Conservation (phyloP, 441 rosid genomes). For the Gossypium gossypioides region DNA sequence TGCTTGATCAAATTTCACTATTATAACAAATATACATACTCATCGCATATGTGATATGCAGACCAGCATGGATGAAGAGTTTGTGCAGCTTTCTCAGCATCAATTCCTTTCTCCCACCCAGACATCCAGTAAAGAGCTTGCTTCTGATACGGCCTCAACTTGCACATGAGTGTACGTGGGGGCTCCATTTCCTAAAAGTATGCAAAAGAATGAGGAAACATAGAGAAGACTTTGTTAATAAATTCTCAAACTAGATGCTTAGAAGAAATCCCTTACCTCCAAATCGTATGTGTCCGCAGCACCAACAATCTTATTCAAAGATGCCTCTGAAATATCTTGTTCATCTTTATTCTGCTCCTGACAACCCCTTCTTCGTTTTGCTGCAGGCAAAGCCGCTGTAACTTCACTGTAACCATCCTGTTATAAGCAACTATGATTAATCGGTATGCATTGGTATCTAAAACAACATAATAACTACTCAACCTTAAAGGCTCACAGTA, state of each 20-base stretch:
- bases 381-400: conserved; percentile 27
- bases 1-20: neutral
- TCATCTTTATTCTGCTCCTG: conserved; percentile 39
- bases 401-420: conserved; percentile 32
- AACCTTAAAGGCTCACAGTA: neutral
- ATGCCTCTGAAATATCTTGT: conserved; percentile 41
- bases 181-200: conserved; percentile 60
- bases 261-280: conserved; percentile 26
- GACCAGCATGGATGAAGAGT: conserved; percentile 67
- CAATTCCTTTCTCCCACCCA: conserved; percentile 48
- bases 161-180: conserved; percentile 40
- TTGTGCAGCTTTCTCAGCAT: conserved; percentile 43
- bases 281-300: conserved; percentile 45
- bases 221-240: neutral
- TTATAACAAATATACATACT: conserved; percentile 22
- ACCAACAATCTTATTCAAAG: conserved; percentile 52
- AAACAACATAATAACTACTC: neutral
- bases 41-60: conserved; percentile 48
- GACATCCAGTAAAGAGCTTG: conserved; percentile 72
- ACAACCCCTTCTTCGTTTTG: conserved; percentile 37
- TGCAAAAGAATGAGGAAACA: neutral
- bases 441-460: neutral
- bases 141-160: conserved; percentile 37
- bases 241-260: neutral
- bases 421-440: neutral